Base-by-base conservation (phyloP, 192 early-diverging fungal species). In the Endogone sp. region DNA sequence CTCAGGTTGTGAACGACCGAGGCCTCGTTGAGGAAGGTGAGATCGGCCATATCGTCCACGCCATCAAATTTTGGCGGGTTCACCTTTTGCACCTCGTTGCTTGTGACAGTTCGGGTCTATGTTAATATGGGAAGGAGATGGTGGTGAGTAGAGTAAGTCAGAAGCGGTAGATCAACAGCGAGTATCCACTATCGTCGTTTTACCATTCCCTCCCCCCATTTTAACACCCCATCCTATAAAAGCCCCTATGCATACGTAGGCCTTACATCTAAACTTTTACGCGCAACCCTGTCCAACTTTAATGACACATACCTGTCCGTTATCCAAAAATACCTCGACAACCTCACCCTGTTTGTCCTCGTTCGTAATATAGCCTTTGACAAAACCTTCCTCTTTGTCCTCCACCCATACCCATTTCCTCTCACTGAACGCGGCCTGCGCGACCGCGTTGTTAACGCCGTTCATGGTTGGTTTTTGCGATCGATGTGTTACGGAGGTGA, bases 41-140 rank as follows among this genome's bases (percentile, higher is more conserved):
- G 73, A 57, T 97, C 94, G 22, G 97, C 97, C 96, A 99, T 98
- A 80, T 99, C 97, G 68, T 99, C 97, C 49, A 92, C 94, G 73
- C 91, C 92, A 75, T 99, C 97, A 73, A 99, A 99, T 81, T 99
- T 98, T 67, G 97, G 97, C 64, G 97, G 97, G 63, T 99, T 99
- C 93, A 98, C 96, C 78, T 97, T 96, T 65, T 96, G 89, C 8
- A 91, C 92, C 57, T 89, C 91, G 74, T 90, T 93, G 65, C 90
- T 82, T 73, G 87, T 86, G 62, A 95, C 88, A 3, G 80, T 81
- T 60, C 83, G 80, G 75, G 91, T 88, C 88, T 91, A 65, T n/a
- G n/a, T n/a, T n/a, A n/a, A n/a, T n/a, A n/a, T n/a, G n/a, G n/a
- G n/a, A n/a, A n/a, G n/a, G n/a, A n/a, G n/a, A n/a, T n/a, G n/a